A percentile compares a stretch with the other conserved stretches of the same genome.
Conservation (phyloP, 2,329 filamentous ascomycete species). For the Aspergillus sp. region DNA sequence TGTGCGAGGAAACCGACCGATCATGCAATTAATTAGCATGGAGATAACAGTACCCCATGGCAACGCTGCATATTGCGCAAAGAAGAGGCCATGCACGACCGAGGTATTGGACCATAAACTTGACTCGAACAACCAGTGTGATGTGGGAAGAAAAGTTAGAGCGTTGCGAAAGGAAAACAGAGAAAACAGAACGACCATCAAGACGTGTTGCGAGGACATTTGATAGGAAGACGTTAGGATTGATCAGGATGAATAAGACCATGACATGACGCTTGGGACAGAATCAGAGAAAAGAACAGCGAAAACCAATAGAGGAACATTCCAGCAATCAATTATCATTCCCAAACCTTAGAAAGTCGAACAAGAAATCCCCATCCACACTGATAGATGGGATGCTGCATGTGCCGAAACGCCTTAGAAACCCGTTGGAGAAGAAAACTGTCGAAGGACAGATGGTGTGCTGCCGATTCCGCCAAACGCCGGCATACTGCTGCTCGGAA, state of each 20-base stretch:
- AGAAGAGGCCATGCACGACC: slow-evolving; percentile 15
- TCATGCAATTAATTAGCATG: slow-evolving; percentile 34
- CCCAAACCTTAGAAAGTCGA: slow-evolving; percentile 1
- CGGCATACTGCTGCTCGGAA: slow-evolving; percentile 46
- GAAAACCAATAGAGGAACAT: not conserved
- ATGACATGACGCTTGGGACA: slow-evolving; percentile 18
- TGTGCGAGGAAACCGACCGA: slow-evolving; percentile 11
- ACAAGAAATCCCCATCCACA: slow-evolving; percentile 10
- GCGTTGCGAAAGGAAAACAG: slow-evolving; percentile 15
- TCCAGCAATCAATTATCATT: slow-evolving; percentile 2
- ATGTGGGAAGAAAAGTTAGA: slow-evolving; percentile 13
- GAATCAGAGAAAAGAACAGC: slow-evolving; percentile 1
- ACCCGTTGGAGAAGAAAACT: slow-evolving; percentile 37
- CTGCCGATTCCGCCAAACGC: slow-evolving; percentile 37
- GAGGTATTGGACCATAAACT: slow-evolving; percentile 16
- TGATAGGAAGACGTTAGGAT: slow-evolving; percentile 11
- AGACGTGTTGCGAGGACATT: not conserved
- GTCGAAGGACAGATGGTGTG: slow-evolving; percentile 32
- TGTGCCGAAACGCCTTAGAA: slow-evolving; percentile 30
- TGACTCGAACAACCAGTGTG: slow-evolving; percentile 14
- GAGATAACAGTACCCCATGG: slow-evolving; percentile 26
- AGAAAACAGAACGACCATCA: not conserved
- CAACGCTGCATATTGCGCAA: slow-evolving; percentile 35
- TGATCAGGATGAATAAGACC: slow-evolving; percentile 6
- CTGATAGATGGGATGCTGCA: slow-evolving; percentile 5